phyloP scores from a whole-genome alignment of 129 eudicot genomes.

The Flaveria bidentis region DNA sequence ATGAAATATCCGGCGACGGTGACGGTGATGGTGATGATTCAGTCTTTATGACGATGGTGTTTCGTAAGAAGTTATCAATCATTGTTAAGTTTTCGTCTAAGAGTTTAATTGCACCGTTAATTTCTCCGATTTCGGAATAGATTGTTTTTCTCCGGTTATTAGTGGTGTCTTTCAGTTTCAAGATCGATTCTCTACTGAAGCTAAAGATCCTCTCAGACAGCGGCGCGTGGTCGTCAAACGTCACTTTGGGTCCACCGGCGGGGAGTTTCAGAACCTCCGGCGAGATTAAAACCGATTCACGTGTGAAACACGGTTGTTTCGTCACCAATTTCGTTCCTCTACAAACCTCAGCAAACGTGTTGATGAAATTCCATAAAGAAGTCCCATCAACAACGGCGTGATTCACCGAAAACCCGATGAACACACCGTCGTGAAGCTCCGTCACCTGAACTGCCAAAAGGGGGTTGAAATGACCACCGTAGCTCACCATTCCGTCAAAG shows the following conservation, averaged over 20 bases:
- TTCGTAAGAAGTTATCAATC: constrained; percentile 42
- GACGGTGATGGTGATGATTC: neutral
- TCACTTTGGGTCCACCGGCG: constrained; percentile 56
- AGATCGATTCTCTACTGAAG: constrained; percentile 64
- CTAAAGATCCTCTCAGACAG: constrained; percentile 67
- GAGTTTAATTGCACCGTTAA: constrained; percentile 43
- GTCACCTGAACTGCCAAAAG: constrained; percentile 72
- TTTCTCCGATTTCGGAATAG: constrained; percentile 30
- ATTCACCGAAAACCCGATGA: constrained; percentile 70
- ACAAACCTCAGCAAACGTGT: constrained; percentile 68
- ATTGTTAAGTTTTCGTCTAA: constrained; percentile 37
- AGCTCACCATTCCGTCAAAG: constrained; percentile 55
- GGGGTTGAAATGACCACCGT: constrained; percentile 66
- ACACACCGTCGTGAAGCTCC: constrained; percentile 64
- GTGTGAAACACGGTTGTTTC: constrained; percentile 49
- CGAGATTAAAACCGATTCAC: constrained; percentile 62
- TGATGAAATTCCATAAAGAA: constrained; percentile 80
- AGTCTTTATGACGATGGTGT: constrained; percentile 33
- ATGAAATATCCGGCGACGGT: constrained; percentile 55
- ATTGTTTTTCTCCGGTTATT: constrained; percentile 39
- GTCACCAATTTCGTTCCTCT: constrained; percentile 45
- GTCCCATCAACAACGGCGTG: constrained; percentile 91
- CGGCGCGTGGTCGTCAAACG: constrained; percentile 60
- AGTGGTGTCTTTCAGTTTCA: constrained; percentile 52
- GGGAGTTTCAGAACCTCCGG: constrained; percentile 60